Evolutionary conservation across 164 flowering plant genomes (phyloP).

Genomic region (Vitis vinifera): DNA sequence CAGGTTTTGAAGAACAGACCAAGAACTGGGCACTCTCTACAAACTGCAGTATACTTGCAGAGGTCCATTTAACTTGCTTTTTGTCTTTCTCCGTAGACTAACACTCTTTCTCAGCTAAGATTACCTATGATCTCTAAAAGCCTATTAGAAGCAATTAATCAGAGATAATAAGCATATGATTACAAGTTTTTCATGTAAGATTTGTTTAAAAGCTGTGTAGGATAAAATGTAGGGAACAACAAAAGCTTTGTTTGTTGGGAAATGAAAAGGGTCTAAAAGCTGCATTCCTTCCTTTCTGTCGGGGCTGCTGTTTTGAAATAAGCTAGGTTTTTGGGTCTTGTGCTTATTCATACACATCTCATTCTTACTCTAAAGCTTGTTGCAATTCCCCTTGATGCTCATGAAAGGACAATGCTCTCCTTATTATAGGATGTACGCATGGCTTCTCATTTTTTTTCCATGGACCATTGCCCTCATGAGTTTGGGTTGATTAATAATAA

Average conservation of each 20-base stretch:
- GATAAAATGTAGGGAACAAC: constrained; percentile 7
- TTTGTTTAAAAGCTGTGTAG: neutral
- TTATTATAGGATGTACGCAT: neutral
- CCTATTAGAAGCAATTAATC: constrained; percentile 4
- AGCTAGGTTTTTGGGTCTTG: constrained; percentile 33
- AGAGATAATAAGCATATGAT: constrained; percentile 15
- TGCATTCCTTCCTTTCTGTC: constrained; percentile 79
- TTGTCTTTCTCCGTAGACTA: neutral
- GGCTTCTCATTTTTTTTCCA: no score
- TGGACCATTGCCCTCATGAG: no score
- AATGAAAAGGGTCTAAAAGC: constrained; percentile 70
- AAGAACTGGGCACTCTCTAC: constrained; percentile 56
- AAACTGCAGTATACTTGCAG: constrained; percentile 48
- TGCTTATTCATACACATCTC: constrained; percentile 12
- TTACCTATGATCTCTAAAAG: neutral
- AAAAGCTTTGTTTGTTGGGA: constrained; percentile 61
- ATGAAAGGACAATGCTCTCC: constrained; percentile 11
- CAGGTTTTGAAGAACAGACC: constrained; percentile 54
- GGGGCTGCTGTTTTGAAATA: constrained; percentile 48
- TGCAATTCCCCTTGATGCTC: neutral
- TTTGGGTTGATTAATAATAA: neutral
- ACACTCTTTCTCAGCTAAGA: neutral
- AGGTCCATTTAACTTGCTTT: constrained; percentile 31
- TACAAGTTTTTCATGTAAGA: neutral
- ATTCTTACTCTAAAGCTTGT: no score